phyloP scores from a whole-genome alignment of 805 yeast species.

The Starmera caribaea region DNA sequence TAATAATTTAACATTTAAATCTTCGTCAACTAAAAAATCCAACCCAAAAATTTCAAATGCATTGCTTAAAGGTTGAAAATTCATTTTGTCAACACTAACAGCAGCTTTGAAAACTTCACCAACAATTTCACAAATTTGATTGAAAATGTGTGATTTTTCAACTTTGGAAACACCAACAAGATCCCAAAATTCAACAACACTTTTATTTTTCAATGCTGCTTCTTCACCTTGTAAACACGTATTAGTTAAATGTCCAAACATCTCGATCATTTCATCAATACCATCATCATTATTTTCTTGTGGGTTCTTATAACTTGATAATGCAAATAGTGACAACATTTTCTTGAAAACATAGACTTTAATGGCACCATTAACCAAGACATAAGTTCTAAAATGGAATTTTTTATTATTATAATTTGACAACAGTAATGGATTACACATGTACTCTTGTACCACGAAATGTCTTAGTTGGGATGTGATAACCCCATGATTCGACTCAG shows the following conservation, averaged over 20 bases:
- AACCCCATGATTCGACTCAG: constrained; percentile 46
- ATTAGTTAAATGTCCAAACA: constrained; percentile 76
- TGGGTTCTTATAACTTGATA: constrained; percentile 29
- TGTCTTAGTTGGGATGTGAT: constrained; percentile 84
- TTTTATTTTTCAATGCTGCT: constrained; percentile 23
- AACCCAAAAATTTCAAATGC: constrained; percentile 86
- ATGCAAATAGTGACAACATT: constrained; percentile 78
- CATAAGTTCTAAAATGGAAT: constrained; percentile 84
- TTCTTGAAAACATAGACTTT: constrained; percentile 71
- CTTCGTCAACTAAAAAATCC: constrained; percentile 67
- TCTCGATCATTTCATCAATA: constrained; percentile 29
- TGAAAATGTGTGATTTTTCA: constrained; percentile 32
- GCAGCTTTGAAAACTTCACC: constrained; percentile 79
- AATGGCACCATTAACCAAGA: constrained; percentile 64
- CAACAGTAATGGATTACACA: constrained; percentile 58
- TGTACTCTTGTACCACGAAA: constrained; percentile 81
- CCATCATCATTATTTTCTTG: constrained; percentile 32
- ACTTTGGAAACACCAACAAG: constrained; percentile 33
- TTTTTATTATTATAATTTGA: constrained; percentile 53
- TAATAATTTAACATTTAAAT: constrained; percentile 46
- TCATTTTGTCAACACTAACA: constrained; percentile 65
- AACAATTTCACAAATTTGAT: constrained; percentile 50
- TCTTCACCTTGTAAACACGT: constrained; percentile 74
- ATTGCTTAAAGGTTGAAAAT: constrained; percentile 72
- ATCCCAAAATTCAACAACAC: constrained; percentile 58